Percentiles rank a stretch among this genome's conserved stretches.
These are phyloP conservation scores for Metarhizium sp. DNA, from an alignment of 2,329 filamentous ascomycete species.

Conservation along the genomic window DNA sequence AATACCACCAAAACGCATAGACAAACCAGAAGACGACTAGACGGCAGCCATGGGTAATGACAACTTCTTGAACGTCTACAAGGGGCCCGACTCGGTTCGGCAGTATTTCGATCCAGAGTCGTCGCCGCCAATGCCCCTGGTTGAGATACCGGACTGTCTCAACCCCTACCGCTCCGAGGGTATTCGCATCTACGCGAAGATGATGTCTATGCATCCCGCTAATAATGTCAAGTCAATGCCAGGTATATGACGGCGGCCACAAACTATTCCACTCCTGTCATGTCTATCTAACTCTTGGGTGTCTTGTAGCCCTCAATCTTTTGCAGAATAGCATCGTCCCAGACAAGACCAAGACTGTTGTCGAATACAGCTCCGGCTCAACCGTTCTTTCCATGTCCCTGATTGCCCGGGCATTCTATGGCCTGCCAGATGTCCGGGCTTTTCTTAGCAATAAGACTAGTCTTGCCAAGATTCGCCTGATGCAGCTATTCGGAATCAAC, in stretches of 20 bases:
- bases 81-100: conserved; percentile 44
- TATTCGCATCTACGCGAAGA: conserved; percentile 54
- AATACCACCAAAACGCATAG: neutral
- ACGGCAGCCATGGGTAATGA: neutral
- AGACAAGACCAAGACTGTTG: conserved; percentile 39
- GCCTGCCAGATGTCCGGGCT: conserved; percentile 32
- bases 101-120: conserved; percentile 51
- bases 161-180: conserved; percentile 49
- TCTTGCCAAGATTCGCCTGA: conserved; percentile 18
- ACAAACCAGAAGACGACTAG: neutral
- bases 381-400: conserved; percentile 49
- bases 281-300: neutral
- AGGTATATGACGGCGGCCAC: neutral
- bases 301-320: conserved; percentile 30
- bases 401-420: conserved; percentile 22
- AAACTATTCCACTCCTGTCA: too few relatives aligned
- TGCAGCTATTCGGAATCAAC: conserved; percentile 25
- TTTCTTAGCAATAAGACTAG: conserved; percentile 38
- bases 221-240: conserved; percentile 57
- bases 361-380: conserved; percentile 53
- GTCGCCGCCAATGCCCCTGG: conserved; percentile 46
- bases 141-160: conserved; percentile 46
- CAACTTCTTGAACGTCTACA: conserved; percentile 39
- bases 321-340: conserved; percentile 33
- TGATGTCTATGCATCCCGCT: conserved; percentile 52